Evolutionary conservation across 306 rosid species (phyloP).

Genomic region (Cicer pinnatifidum): DNA sequence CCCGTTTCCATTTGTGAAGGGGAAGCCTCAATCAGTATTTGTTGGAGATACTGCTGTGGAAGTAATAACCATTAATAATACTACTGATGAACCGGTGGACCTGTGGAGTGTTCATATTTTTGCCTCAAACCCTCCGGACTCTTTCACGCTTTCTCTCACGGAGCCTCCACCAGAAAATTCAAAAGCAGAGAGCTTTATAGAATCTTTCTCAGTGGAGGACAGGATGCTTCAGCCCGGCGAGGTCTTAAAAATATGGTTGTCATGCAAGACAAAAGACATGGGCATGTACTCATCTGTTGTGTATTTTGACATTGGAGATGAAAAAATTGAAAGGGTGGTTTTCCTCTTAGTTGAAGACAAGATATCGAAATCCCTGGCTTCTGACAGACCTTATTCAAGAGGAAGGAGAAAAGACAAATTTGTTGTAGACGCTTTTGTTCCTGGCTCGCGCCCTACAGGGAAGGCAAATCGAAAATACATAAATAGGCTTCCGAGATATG

Average conservation of each 20-base stretch:
- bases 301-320: slow-evolving; percentile 76
- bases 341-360: slow-evolving; percentile 85
- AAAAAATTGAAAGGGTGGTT: slow-evolving; percentile 70
- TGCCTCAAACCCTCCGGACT: slow-evolving; percentile 74
- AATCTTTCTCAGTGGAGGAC: slow-evolving; percentile 70
- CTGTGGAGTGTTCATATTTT: slow-evolving; percentile 80
- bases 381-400: slow-evolving; percentile 66
- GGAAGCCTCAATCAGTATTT: slow-evolving; percentile 67
- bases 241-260: slow-evolving; percentile 71
- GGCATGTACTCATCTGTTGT: slow-evolving; percentile 72
- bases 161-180: slow-evolving; percentile 67
- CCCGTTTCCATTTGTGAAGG: slow-evolving; percentile 71
- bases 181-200: slow-evolving; percentile 57
- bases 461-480: slow-evolving; percentile 24
- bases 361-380: slow-evolving; percentile 70
- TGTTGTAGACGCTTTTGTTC: slow-evolving; percentile 48
- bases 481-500: slow-evolving; percentile 75
- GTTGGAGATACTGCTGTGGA: slow-evolving; percentile 64
- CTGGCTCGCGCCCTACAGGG: slow-evolving; percentile 58
- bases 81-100: slow-evolving; percentile 68
- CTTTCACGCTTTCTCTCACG: slow-evolving; percentile 77
- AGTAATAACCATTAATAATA: slow-evolving; percentile 64
- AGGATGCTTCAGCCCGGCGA: slow-evolving; percentile 83
- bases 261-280: slow-evolving; percentile 83
- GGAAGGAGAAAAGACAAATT: slow-evolving; percentile 61